phyloP scores from a whole-genome alignment of 2,329 filamentous ascomycete species.

The Penicillium digitatum region DNA sequence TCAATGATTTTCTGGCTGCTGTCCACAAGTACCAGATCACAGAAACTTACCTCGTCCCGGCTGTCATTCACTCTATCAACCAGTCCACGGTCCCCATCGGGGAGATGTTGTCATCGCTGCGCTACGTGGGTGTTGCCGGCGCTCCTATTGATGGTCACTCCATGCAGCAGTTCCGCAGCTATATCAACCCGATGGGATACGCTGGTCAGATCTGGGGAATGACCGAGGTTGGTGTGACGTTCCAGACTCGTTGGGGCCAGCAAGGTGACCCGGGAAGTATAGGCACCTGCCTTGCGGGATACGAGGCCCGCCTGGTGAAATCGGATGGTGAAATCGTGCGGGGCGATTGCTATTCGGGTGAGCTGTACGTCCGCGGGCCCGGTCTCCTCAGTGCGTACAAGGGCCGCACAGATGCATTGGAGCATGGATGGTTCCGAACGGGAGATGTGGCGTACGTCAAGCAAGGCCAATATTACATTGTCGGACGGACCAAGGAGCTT shows the following conservation, averaged over 20 bases:
- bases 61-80: conserved; percentile 41
- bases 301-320: conserved; percentile 37
- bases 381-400: conserved; percentile 39
- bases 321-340: conserved; percentile 30
- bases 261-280: conserved; percentile 47
- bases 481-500: conserved; percentile 44
- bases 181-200: conserved; percentile 41
- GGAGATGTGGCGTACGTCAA: conserved; percentile 42
- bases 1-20: conserved; percentile 39
- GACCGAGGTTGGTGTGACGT: conserved; percentile 50
- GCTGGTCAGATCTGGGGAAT: conserved; percentile 53
- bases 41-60: conserved; percentile 48
- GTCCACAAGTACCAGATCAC: conserved; percentile 45
- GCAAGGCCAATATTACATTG: conserved; percentile 38
- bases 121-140: conserved; percentile 48
- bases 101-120: conserved; percentile 40
- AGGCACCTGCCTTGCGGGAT: conserved; percentile 44
- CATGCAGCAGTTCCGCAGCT: conserved; percentile 40
- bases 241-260: conserved; percentile 41
- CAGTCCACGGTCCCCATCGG: conserved; percentile 25
- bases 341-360: conserved; percentile 34
- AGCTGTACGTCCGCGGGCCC: conserved; percentile 42
- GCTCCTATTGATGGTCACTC: conserved; percentile 46
- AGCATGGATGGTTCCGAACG: conserved; percentile 44
- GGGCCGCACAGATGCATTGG: conserved; percentile 34